Evolutionary conservation across 108 stramenopile species (phyloP), one percentile per base, ranked within the genome.

Genomic region (Mediolabrus comicus): DNA sequence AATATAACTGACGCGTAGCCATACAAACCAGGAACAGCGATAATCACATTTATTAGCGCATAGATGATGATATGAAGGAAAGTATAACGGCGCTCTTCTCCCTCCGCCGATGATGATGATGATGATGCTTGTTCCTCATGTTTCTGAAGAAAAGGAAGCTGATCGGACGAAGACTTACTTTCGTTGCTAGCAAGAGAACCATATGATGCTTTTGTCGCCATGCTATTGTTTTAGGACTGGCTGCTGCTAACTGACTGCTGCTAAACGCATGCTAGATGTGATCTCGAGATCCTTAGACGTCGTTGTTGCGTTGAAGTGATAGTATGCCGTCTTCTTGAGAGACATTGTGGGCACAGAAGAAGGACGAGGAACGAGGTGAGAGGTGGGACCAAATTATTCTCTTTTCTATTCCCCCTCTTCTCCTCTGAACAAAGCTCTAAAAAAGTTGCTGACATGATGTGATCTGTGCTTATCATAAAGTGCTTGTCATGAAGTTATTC

Each of bases 1-100:
- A 95, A 95, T 39, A 95, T 95, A 8, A 95, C 90, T 0, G 90
- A 84, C 0, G 94, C 86, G 62, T 95, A 95, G 8, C 94, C 94
- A 61, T 88, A 92, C 33, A 95, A 69, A 29, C 82, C 79, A 0
- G 94, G 91, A 0, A 88, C 84, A 22, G 83, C 71, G 24, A 95
- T 90, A 59, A 92, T 85, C 1, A 86, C 82, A 65, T 94, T 94
- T 39, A 83, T 67, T 5, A 70, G n/a, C 2, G 73, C 77, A 56
- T 83, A 83, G 24, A 83, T 41, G 12, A 79, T 4, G 39, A 68
- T 69, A 54, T 59, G 63, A 30, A 77, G 68, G n/a, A 73, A 41
- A 3, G 64, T 74, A 33, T 66, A 64, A 11, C 34, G 25, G 43
- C 60, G 36, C 2, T 34, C 65, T 39, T 56, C 28, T 4, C 51